Evolutionary conservation across 257 asterid genomes (phyloP).

Genomic region (Penstemon davidsonii): DNA sequence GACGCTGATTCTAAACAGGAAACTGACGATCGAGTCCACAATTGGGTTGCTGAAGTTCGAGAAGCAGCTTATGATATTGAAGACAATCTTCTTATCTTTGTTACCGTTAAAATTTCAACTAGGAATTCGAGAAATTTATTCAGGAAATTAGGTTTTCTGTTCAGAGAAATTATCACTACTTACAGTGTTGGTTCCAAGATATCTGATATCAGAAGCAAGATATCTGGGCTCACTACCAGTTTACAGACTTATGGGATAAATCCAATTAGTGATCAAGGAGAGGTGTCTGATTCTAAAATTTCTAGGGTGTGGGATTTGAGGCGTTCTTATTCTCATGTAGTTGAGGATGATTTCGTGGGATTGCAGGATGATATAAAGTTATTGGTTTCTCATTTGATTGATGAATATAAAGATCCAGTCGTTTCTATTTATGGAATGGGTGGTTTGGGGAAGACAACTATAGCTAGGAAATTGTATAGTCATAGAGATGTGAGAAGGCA

Average conservation of each 20-base stretch:
- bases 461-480: constrained; percentile 40
- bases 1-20: constrained; percentile 41
- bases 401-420: constrained; percentile 24
- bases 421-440: constrained; percentile 44
- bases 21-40: constrained; percentile 25
- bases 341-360: constrained; percentile 42
- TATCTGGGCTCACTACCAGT: constrained; percentile 27
- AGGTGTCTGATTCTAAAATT: background rate
- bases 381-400: constrained; percentile 30
- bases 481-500: constrained; percentile 32
- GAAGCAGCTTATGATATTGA: constrained; percentile 46
- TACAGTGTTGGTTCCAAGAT: constrained; percentile 35
- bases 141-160: constrained; percentile 9
- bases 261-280: constrained; percentile 19
- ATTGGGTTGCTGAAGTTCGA: constrained; percentile 38
- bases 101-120: constrained; percentile 22
- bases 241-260: constrained; percentile 31
- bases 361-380: constrained; percentile 28
- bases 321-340: constrained; percentile 40
- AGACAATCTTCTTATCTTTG: constrained; percentile 36
- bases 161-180: constrained; percentile 17
- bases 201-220: constrained; percentile 19
- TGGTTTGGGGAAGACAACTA: constrained; percentile 44
- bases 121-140: constrained; percentile 23
- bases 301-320: constrained; percentile 24